Conservation (phyloP, 441 rosid genomes). For the Populus hybrid region DNA sequence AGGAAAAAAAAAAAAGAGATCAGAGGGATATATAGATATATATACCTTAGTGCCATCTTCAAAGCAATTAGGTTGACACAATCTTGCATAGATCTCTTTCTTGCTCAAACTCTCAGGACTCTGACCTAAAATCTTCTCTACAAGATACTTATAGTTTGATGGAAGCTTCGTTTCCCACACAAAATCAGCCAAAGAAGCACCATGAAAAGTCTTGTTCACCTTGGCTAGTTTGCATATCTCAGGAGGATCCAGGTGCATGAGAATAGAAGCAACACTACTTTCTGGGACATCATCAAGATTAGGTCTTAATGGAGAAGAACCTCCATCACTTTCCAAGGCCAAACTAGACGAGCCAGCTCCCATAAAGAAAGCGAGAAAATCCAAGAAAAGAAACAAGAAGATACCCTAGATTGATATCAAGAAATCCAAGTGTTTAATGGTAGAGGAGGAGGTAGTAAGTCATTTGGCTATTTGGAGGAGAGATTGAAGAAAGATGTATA, state of each 20-base stretch:
- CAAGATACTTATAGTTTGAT: slow-evolving; percentile 46
- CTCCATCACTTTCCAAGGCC: slow-evolving; percentile 19
- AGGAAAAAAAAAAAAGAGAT: not conserved
- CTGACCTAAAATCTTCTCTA: slow-evolving; percentile 26
- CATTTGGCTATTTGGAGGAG: slow-evolving; percentile 32
- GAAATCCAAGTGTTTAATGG: slow-evolving; percentile 23
- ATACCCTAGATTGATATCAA: not conserved
- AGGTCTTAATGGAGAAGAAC: slow-evolving; percentile 17
- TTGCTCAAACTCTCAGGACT: slow-evolving; percentile 30
- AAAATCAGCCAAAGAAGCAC: slow-evolving; percentile 79
- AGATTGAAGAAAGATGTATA: slow-evolving; percentile 26
- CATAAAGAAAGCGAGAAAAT: slow-evolving; percentile 26
- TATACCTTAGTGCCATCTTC: slow-evolving; percentile 66
- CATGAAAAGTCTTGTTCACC: slow-evolving; percentile 54
- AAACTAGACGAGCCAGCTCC: slow-evolving; percentile 46
- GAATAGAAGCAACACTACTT: slow-evolving; percentile 60
- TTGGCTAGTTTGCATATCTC: slow-evolving; percentile 70
- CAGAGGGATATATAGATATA: not conserved
- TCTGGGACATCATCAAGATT: slow-evolving; percentile 71
- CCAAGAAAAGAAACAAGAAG: not conserved
- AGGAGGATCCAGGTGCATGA: slow-evolving; percentile 58
- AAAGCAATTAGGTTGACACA: slow-evolving; percentile 44
- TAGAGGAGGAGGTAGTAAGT: slow-evolving; percentile 53
- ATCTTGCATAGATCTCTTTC: slow-evolving; percentile 55
- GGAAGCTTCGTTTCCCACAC: slow-evolving; percentile 82